Percentiles rank a stretch among this genome's conserved stretches.
These are phyloP conservation scores for Begonia fuchsioides DNA, from an alignment of 306 rosid species.

Conservation along the genomic window DNA sequence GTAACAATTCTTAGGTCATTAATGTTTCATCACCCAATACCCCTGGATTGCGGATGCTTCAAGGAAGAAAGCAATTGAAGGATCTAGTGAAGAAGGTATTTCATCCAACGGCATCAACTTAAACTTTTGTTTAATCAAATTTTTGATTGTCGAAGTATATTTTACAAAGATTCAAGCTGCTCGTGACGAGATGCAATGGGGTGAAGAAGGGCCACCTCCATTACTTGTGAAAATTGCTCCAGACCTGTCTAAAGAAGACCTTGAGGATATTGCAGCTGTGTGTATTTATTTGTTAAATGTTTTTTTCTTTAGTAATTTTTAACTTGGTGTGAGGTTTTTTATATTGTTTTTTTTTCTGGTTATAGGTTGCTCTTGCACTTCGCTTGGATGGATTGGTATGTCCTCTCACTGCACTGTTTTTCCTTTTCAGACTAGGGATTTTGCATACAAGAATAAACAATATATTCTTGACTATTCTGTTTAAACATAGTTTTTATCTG, in stretches of 20 bases:
- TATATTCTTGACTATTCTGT: too few species aligned
- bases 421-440: neutral
- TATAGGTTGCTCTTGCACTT: conserved; percentile 76
- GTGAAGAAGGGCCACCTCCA: conserved; percentile 98
- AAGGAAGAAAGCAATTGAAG: conserved; percentile 92
- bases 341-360: conserved; percentile 19
- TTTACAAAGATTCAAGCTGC: conserved; percentile 78
- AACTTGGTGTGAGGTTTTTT: conserved; percentile 1
- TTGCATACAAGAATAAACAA: too few species aligned
- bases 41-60: conserved; percentile 96
- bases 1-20: conserved; percentile 41
- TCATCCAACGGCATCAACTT: too few species aligned
- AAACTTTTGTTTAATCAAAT: conserved; percentile 1
- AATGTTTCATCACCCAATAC: conserved; percentile 99
- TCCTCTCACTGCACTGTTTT: conserved; percentile 13
- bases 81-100: conserved; percentile 91
- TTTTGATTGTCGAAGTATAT: conserved; percentile 16
- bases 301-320: conserved; percentile 17
- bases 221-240: conserved; percentile 98
- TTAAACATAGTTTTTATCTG: too few species aligned
- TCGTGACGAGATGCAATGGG: conserved; percentile 99
- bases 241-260: conserved; percentile 92
- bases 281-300: conserved; percentile 14
- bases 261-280: conserved; percentile 98
- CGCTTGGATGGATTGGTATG: conserved; percentile 91